phyloP scores from a whole-genome alignment of 1,284 basidiomycete genomes.

The Ustilago nuda region DNA sequence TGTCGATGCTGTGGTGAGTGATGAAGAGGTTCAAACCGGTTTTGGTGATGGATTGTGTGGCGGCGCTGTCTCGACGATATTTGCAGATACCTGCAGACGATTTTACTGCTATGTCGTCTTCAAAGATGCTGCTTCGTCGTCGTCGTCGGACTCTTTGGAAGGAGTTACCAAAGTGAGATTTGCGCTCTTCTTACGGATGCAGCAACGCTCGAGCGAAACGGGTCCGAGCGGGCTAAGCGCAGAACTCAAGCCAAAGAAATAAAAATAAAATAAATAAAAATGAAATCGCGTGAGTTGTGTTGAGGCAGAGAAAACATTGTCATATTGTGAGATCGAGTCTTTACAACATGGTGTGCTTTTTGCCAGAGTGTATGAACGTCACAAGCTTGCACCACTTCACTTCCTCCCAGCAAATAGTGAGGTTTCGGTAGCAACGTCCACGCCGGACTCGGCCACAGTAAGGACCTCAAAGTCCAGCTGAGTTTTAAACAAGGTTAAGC shows the following conservation, averaged over 20 bases:
- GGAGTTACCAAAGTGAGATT: not conserved
- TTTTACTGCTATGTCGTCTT: not conserved
- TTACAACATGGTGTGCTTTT: not conserved
- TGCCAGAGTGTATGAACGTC: not conserved
- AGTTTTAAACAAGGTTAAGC: too few relatives aligned
- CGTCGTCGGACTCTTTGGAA: not conserved
- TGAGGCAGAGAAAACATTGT: not conserved
- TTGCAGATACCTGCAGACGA: conserved; percentile 16
- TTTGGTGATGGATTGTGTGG: not conserved
- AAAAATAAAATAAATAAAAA: not conserved
- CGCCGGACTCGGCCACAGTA: too few relatives aligned
- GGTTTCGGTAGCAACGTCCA: too few relatives aligned
- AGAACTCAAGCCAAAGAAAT: not conserved
- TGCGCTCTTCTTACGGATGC: conserved; percentile 10
- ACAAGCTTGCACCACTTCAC: not conserved
- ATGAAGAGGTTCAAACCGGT: too few relatives aligned
- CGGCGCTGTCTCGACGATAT: not conserved
- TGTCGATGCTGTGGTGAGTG: too few relatives aligned
- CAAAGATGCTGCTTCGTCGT: conserved; percentile 16
- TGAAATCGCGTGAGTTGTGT: conserved; percentile 3
- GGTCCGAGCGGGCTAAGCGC: conserved; percentile 29
- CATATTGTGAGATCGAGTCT: not conserved
- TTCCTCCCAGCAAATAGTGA: too few relatives aligned
- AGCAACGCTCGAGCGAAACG: conserved; percentile 17
- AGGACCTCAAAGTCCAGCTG: too few relatives aligned